These are phyloP conservation scores for Fusarium sambucinum DNA, from an alignment of 2,329 filamentous ascomycete genomes.

Conservation along the genomic window DNA sequence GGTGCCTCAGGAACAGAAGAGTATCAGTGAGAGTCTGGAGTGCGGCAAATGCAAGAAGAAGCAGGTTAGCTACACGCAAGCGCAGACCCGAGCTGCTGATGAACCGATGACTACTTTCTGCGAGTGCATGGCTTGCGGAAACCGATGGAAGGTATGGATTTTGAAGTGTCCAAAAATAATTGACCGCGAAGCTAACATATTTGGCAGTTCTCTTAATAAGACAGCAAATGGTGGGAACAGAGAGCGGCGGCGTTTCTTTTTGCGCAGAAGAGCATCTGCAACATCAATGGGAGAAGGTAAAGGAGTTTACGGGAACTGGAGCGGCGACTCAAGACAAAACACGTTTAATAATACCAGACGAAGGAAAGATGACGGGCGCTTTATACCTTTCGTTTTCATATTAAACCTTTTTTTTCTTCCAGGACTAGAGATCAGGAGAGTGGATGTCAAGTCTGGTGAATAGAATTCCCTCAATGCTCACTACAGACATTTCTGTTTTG, in stretches of 20 bases:
- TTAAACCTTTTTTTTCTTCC: constrained; percentile 21
- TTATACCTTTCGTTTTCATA: constrained; percentile 40
- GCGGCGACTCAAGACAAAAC: constrained; percentile 40
- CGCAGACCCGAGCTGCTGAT: constrained; percentile 94
- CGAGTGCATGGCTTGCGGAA: constrained; percentile 76
- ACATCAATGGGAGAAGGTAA: constrained; percentile 24
- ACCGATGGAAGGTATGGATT: constrained; percentile 76
- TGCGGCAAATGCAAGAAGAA: constrained; percentile 94
- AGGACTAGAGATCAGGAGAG: constrained; percentile 9
- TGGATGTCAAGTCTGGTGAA: constrained; percentile 9
- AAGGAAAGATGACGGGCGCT: constrained; percentile 41
- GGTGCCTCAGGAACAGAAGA: constrained; percentile 91
- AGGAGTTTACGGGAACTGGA: constrained; percentile 46
- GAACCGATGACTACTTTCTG: constrained; percentile 89
- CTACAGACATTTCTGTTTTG: background rate
- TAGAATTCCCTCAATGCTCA: constrained; percentile 4
- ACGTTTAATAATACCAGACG: constrained; percentile 39
- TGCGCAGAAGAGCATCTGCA: constrained; percentile 26
- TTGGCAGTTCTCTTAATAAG: constrained; percentile 43
- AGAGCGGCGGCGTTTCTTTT: constrained; percentile 35
- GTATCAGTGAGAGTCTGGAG: constrained; percentile 86
- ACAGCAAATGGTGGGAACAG: constrained; percentile 5
- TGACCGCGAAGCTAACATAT: constrained; percentile 19
- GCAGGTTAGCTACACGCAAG: constrained; percentile 95
- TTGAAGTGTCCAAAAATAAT: background rate